phyloP scores from a whole-genome alignment of 768 basidiomycete genomes.

The Rossbeevera mucosa region DNA sequence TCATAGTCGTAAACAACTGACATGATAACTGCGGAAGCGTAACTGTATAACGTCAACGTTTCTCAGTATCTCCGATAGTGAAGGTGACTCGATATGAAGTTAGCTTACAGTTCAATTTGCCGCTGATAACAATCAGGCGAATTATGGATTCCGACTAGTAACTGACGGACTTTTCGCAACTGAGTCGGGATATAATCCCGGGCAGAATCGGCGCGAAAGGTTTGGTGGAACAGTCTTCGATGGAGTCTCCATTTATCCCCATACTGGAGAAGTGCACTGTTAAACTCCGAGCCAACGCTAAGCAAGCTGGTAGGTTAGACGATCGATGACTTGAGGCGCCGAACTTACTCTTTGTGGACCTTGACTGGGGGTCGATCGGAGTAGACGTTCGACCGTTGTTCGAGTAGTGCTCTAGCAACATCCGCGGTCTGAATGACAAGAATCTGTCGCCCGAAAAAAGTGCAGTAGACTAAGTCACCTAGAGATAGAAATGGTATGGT shows the following conservation, averaged over 20 bases:
- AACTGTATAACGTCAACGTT: slow-evolving; percentile 16
- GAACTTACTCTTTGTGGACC: slow-evolving; percentile 22
- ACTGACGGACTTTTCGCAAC: slow-evolving; percentile 26
- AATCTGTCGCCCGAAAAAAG: slow-evolving; percentile 30
- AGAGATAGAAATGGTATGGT: slow-evolving; percentile 1
- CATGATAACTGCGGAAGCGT: slow-evolving; percentile 32
- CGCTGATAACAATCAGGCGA: slow-evolving; percentile 25
- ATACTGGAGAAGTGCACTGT: slow-evolving; percentile 28
- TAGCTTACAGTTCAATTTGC: slow-evolving; percentile 29
- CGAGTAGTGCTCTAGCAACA: slow-evolving; percentile 33
- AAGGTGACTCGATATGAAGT: neutral
- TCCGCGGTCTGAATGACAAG: slow-evolving; percentile 31
- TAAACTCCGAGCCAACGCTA: slow-evolving; percentile 30
- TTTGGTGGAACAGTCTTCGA: slow-evolving; percentile 31
- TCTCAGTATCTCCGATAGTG: slow-evolving; percentile 3
- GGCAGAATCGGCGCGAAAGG: slow-evolving; percentile 27
- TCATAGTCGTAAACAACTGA: slow-evolving; percentile 33
- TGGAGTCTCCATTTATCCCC: slow-evolving; percentile 31
- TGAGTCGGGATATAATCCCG: slow-evolving; percentile 24
- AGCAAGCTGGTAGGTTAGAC: neutral
- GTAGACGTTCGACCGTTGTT: slow-evolving; percentile 34
- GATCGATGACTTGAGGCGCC: neutral
- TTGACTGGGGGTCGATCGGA: slow-evolving; percentile 36
- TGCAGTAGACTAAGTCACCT: slow-evolving; percentile 33
- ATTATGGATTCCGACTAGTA: slow-evolving; percentile 20